Conservation (phyloP, 352 stramenopile genomes). For the Globisporangium acanthophoron region DNA sequence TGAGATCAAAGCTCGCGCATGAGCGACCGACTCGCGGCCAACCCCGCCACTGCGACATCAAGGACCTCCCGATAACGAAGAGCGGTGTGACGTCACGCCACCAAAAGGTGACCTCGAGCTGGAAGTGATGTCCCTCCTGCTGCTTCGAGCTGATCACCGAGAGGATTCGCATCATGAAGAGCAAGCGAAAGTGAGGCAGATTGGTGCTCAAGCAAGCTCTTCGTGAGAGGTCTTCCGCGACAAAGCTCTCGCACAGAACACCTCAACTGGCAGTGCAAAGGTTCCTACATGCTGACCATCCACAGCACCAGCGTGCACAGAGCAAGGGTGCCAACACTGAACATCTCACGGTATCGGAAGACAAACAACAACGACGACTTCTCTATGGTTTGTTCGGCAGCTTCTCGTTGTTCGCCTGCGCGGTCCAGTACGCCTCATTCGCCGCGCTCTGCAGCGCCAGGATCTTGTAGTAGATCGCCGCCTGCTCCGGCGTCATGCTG, state of each 20-base stretch:
- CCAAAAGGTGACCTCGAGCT: too few relatives aligned
- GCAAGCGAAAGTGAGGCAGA: too few relatives aligned
- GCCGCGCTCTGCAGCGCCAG: slow-evolving; percentile 28
- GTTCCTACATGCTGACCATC: neutral
- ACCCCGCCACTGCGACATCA: neutral
- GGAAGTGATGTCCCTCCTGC: too few relatives aligned
- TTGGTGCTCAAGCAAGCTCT: too few relatives aligned
- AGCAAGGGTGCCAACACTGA: neutral
- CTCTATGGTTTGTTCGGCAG: slow-evolving; percentile 10
- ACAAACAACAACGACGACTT: neutral
- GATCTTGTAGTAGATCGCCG: slow-evolving; percentile 24
- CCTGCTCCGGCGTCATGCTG: slow-evolving; percentile 6
- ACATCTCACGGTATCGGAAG: neutral
- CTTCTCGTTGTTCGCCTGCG: slow-evolving; percentile 40
- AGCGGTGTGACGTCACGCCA: too few relatives aligned
- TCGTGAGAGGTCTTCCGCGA: too few relatives aligned
- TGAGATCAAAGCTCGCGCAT: neutral
- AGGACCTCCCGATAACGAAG: too few relatives aligned
- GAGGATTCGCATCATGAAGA: too few relatives aligned
- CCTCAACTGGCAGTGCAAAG: too few relatives aligned
- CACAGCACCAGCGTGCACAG: neutral
- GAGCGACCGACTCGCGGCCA: neutral
- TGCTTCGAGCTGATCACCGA: too few relatives aligned
- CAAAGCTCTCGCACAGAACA: too few relatives aligned
- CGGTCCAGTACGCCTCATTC: slow-evolving; percentile 30